These are phyloP conservation scores for Geranomyces variabilis DNA, from an alignment of 192 early-diverging fungal species.

Conservation along the genomic window DNA sequence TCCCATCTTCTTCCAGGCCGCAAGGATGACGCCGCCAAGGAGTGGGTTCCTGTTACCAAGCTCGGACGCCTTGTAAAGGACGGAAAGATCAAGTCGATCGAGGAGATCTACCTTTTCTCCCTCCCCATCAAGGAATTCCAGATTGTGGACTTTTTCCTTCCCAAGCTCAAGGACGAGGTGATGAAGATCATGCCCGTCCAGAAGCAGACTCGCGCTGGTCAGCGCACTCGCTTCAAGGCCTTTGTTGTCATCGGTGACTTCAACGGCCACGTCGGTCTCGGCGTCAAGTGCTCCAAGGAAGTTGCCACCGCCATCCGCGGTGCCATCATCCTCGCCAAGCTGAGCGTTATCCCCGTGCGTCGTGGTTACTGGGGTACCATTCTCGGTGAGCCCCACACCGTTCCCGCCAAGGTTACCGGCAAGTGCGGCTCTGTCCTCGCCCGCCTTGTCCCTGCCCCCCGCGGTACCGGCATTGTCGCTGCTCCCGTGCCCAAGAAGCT, in stretches of 20 bases:
- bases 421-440: constrained; percentile 82
- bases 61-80: constrained; percentile 98
- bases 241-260: constrained; percentile 98
- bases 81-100: constrained; percentile 94
- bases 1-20: constrained; percentile 56
- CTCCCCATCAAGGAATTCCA: constrained; percentile 99
- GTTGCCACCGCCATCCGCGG: constrained; percentile 98
- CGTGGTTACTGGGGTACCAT: constrained; percentile 98
- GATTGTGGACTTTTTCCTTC: constrained; percentile 94
- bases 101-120: constrained; percentile 97
- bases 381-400: constrained; percentile 97
- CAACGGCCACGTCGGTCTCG: constrained; percentile 97
- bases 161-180: constrained; percentile 97
- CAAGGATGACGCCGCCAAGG: constrained; percentile 83
- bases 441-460: constrained; percentile 96
- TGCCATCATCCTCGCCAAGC: constrained; percentile 98
- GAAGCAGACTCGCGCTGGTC: constrained; percentile 99
- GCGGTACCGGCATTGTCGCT: constrained; percentile 99
- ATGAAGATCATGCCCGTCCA: constrained; percentile 99
- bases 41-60: constrained; percentile 95
- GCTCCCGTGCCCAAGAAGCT: constrained; percentile 98
- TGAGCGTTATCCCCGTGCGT: constrained; percentile 96
- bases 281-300: constrained; percentile 99
- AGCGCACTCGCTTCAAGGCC: constrained; percentile 99
- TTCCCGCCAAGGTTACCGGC: constrained; percentile 84